Percentiles rank a stretch among this genome's conserved stretches.
phyloP scores from a whole-genome alignment of 768 basidiomycete species.

The Kwoniella dejecticola region DNA sequence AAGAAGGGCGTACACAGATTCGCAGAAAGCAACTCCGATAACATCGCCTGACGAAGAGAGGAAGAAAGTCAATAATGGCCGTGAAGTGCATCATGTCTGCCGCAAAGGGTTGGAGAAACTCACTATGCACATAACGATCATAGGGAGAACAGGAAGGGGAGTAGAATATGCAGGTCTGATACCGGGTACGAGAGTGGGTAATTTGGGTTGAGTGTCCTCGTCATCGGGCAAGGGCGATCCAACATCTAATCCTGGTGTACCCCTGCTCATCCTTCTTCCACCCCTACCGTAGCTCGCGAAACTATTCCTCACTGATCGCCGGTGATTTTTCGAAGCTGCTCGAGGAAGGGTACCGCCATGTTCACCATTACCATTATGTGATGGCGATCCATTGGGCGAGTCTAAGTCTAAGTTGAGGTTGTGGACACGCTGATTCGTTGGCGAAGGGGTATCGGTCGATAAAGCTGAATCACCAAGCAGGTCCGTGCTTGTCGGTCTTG shows the following conservation, averaged over 20 bases:
- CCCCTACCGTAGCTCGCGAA: conserved; percentile 27
- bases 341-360: conserved; percentile 10
- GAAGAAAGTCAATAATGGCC: too few relatives aligned
- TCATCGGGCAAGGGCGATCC: conserved; percentile 20
- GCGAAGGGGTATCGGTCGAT: conserved; percentile 26
- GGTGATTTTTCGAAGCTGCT: conserved; percentile 8
- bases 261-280: conserved; percentile 22
- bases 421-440: conserved; percentile 11
- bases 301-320: conserved; percentile 25
- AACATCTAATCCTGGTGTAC: conserved; percentile 8
- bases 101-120: conserved; percentile 56
- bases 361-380: not conserved
- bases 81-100: too few relatives aligned
- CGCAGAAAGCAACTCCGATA: conserved; percentile 91
- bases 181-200: conserved; percentile 51
- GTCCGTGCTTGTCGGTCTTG: conserved; percentile 30
- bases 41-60: conserved; percentile 67
- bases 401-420: conserved; percentile 10
- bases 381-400: conserved; percentile 19
- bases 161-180: conserved; percentile 60
- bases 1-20: conserved; percentile 91
- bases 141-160: conserved; percentile 80
- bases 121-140: conserved; percentile 90
- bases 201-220: conserved; percentile 31
- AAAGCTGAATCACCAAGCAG: conserved; percentile 20